Percentiles rank a stretch among this genome's conserved stretches.
These are phyloP conservation scores for Sambucus nigra DNA, from an alignment of 129 eudicot species.

Conservation along the genomic window DNA sequence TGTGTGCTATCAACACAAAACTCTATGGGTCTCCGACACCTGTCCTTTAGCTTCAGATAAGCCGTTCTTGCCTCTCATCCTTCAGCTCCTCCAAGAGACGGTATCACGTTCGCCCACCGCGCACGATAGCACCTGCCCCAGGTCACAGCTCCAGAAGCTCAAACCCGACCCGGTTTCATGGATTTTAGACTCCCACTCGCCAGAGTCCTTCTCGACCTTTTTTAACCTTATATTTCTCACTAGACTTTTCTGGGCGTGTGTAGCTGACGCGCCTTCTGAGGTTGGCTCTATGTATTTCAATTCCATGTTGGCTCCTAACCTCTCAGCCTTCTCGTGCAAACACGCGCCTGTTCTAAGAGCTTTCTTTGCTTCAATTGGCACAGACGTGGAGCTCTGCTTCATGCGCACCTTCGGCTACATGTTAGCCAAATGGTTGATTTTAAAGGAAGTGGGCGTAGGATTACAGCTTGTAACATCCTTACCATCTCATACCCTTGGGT, in stretches of 20 bases:
- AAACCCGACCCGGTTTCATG: conserved; percentile 63
- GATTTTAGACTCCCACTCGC: conserved; percentile 74
- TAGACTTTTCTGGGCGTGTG: conserved; percentile 76
- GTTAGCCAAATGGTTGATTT: conserved; percentile 63
- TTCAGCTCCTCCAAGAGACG: conserved; percentile 72
- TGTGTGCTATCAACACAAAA: conserved; percentile 25
- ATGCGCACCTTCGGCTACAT: conserved; percentile 87
- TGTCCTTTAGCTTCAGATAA: conserved; percentile 50
- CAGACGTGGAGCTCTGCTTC: conserved; percentile 70
- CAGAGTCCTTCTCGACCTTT: conserved; percentile 65
- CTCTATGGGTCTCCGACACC: conserved; percentile 73
- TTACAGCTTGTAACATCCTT: conserved; percentile 30
- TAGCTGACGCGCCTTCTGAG: conserved; percentile 64
- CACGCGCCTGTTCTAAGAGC: conserved; percentile 47
- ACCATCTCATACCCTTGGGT: conserved; percentile 36
- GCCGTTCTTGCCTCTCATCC: conserved; percentile 81
- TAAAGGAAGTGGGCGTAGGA: conserved; percentile 61
- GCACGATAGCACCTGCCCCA: conserved; percentile 50
- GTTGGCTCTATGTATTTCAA: conserved; percentile 66
- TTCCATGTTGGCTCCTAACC: conserved; percentile 51
- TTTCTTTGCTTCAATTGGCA: conserved; percentile 50
- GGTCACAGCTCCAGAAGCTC: conserved; percentile 53
- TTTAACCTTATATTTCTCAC: conserved; percentile 59
- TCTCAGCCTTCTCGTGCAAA: conserved; percentile 40
- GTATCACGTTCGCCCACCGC: conserved; percentile 56